phyloP scores from a whole-genome alignment of 2,329 filamentous ascomycete species.

The Geoglossum cookeanum region DNA sequence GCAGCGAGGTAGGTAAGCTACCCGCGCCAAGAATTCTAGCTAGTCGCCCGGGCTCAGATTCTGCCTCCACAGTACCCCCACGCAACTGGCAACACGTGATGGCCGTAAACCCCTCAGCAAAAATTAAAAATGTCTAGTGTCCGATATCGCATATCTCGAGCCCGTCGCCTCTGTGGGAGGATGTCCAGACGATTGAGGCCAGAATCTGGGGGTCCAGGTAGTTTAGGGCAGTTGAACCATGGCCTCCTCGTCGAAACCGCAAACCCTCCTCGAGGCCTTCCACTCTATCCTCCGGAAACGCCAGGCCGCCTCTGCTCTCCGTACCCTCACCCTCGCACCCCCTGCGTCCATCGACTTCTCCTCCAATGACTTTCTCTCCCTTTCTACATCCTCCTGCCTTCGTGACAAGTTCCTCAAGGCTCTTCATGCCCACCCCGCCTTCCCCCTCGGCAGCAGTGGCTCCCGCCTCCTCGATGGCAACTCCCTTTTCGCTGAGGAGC shows the following conservation, averaged over 20 bases:
- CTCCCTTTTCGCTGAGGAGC: constrained; percentile 35
- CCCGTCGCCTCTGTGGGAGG: too few relatives aligned
- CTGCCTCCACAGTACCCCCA: too few relatives aligned
- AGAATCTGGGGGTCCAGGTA: neutral
- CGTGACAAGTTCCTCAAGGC: constrained; percentile 29
- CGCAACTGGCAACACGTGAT: too few relatives aligned
- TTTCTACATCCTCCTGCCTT: constrained; percentile 29
- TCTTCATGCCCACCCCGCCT: constrained; percentile 18
- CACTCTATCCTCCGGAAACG: constrained; percentile 19
- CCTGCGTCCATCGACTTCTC: constrained; percentile 34
- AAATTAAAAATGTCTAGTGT: too few relatives aligned
- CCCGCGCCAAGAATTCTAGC: too few relatives aligned
- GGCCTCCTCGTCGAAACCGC: constrained; percentile 8
- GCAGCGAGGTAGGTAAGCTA: too few relatives aligned
- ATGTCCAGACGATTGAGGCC: constrained; percentile 3
- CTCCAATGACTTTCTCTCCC: constrained; percentile 46
- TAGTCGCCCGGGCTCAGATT: too few relatives aligned
- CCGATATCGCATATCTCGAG: too few relatives aligned
- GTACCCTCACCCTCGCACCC: constrained; percentile 27
- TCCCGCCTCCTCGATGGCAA: constrained; percentile 49
- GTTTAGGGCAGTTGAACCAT: constrained; percentile 3
- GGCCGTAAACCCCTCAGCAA: too few relatives aligned
- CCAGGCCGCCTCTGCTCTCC: constrained; percentile 24
- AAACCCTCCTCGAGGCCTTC: constrained; percentile 13
- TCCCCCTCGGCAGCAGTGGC: constrained; percentile 36